A percentile compares a stretch with the other conserved stretches of the same genome.
These are phyloP conservation scores for Entomortierella chlamydospora DNA, from an alignment of 192 early-diverging fungal species.

Conservation along the genomic window DNA sequence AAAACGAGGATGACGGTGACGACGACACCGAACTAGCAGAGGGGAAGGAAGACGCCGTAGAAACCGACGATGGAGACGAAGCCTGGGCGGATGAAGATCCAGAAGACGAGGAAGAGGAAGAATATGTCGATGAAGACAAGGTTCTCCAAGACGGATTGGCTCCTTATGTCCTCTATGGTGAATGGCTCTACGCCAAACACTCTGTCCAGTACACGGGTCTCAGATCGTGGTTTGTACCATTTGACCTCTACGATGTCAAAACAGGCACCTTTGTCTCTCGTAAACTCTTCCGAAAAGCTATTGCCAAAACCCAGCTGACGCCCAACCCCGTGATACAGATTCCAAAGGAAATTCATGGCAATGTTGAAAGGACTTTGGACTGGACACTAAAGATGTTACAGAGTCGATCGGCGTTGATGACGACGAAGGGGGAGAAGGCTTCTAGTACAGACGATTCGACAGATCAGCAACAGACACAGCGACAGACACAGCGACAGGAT, in stretches of 20 bases:
- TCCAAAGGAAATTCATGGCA: slow-evolving; percentile 17
- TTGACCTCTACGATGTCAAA: slow-evolving; percentile 50
- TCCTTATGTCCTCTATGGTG: slow-evolving; percentile 53
- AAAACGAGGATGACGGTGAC: background rate
- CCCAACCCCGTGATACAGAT: slow-evolving; percentile 20
- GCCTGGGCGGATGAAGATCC: slow-evolving; percentile 30
- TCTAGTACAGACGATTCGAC: background rate
- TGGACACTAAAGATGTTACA: slow-evolving; percentile 36
- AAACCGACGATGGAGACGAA: slow-evolving; percentile 13
- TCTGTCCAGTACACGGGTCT: slow-evolving; percentile 51
- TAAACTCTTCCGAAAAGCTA: slow-evolving; percentile 25
- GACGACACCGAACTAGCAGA: background rate
- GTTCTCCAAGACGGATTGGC: slow-evolving; percentile 52
- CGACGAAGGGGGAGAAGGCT: background rate
- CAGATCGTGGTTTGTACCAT: slow-evolving; percentile 45
- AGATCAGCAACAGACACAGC: too few species aligned
- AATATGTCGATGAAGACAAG: slow-evolving; percentile 47
- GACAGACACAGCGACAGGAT: slow-evolving; percentile 6
- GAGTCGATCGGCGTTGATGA: slow-evolving; percentile 40
- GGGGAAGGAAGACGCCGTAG: background rate
- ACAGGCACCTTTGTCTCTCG: slow-evolving; percentile 52
- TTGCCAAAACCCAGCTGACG: slow-evolving; percentile 28
- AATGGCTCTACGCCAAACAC: slow-evolving; percentile 52
- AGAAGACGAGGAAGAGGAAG: slow-evolving; percentile 33
- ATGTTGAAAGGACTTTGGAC: slow-evolving; percentile 33